Base-by-base conservation (phyloP, 2,329 filamentous ascomycete genomes). In the Fusarium multiceps region DNA sequence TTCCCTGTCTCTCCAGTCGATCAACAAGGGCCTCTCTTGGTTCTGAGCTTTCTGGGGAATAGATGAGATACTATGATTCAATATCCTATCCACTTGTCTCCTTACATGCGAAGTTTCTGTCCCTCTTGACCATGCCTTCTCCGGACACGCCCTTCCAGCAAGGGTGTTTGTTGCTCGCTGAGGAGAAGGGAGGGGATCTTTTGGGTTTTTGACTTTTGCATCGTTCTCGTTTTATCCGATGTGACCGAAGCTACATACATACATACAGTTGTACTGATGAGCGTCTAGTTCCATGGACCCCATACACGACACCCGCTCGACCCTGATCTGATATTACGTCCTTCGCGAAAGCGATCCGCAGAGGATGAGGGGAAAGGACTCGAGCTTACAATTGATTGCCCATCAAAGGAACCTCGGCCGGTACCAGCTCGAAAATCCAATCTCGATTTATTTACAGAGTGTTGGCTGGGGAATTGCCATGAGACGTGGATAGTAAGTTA, bases 321-420 rank as follows among this genome's bases (percentile, higher is more conserved):
- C 59, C 64, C 62, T 70, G 67, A 70, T 70, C 67, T 70, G 67
- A 70, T 71, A 68, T 68, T 70, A 71, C 63, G 63, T 68, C 63
- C 57, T 45, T 47, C 40, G 21, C 54, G 12, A 47, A 37, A 48
- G 47, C 50, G 58, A 71, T 57, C 57, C 54, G 45, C 49, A 55
- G 41, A 11, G 25, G 43, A 55, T 40, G 54, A 41, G 42, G 34
- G 30, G 48, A 45, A 48, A 50, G 51, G 43, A 51, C 28, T 32
- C 21, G 45, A 57, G 48, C 51, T 41, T 55, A 25, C 34, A 16
- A 27, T 18, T 21, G 18, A 37, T 16, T 20, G 7, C 27, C 43
- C 46, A 27, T 42, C 46, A 49, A 55, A 28, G 54, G 30, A 68
- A 55, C 23, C 41, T 60, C 43, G 47, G 46, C 42, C 47, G 48